Evolutionary conservation across 495 filamentous ascomycete species (phyloP), one percentile per base, ranked within the genome.

Genomic region (Xylaria intraflava): DNA sequence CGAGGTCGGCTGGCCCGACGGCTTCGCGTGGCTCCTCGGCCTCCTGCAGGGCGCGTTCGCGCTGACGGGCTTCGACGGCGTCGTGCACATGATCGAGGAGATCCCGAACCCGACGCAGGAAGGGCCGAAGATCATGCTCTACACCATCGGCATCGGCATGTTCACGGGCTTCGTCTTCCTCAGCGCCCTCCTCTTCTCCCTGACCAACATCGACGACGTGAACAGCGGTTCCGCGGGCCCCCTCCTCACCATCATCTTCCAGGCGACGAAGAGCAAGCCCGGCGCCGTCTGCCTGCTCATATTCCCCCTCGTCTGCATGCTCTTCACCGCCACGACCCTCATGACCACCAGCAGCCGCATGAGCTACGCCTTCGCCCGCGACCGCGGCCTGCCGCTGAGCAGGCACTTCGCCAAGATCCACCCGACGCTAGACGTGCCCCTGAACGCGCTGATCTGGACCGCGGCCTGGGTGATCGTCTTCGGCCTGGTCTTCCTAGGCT

Each of bases 291-390:
- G 27, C 27, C 73, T 90, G 24, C 72, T 87, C 5, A 80, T 88
- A 75, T 89, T 90, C 62, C 86, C 87, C 0, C 72, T 90, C 17
- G 65, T 84, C 14, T 89, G 85, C 60, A 78, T 89, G 50, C 66
- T 90, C 0, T 89, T 90, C 60, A 84, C 85, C 6, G 77, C 79
- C 2, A 86, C 76, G 2, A 81, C 77, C 12, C 83, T 90, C 58
- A 86, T 88, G 84, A 87, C 86, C 3, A 89, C 87, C 9, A 83
- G 80, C 46, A 85, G 79, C 53, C 82, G 87, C 11, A 89, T 90
- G 84, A 80, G 82, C 26, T 90, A 85, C 54, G 86, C 87, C 1
- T 91, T 91, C 57, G 82, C 81, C 24, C 78, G 86, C 56, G 87
- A 90, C 58, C 79, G 83, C 11, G 87, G 86, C 20, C 74, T 90